Base-by-base conservation (phyloP, 768 basidiomycete genomes). In the Tricholoma sp. region DNA sequence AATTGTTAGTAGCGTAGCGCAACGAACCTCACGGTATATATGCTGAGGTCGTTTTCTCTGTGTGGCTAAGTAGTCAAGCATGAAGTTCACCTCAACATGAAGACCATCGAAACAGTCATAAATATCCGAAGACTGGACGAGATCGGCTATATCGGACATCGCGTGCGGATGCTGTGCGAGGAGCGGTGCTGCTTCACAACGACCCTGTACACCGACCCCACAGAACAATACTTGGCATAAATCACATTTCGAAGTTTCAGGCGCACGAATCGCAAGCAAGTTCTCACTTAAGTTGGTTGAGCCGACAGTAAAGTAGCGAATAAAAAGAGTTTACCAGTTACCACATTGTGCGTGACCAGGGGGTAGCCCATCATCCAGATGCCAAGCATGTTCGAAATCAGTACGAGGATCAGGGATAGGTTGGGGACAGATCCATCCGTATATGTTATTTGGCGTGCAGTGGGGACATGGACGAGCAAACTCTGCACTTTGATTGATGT, bases 61-160 rank as follows among this genome's bases (percentile, higher is more conserved):
- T 13, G 76, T 76, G 12, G 81, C 80, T 44, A 93, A 70, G 68
- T 92, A 91, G 66, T 94, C 91, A 42, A 94, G 72, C 81, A 94
- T 82, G 56, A 89, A 82, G 33, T 93, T 91, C 29, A 90, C 89
- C 68, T 94, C 91, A 20, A 89, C 80, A 0, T 78, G 80, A 64
- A 94, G 93, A 59, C 79, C 78, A 60, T 85, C 80, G 66, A 94
- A 94, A 61, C 82, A 86, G 31, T 91, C 91, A 59, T 92, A 94
- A n/a, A 84, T 74, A 56, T 88, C 85, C 0, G 82, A 68, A 28
- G 86, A 88, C 67, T 88, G 83, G 39, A 94, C 85, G 50, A 94
- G 76, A 67, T 94, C 91, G n/a, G 80, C 70, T 17, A 91, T 66
- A 58, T 84, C 86, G 11, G 74, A 72, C 67, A 92, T 72, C 28